These are phyloP conservation scores for Spirogloea muscicola DNA, from an alignment of 139 green algal genomes.

Conservation along the genomic window DNA sequence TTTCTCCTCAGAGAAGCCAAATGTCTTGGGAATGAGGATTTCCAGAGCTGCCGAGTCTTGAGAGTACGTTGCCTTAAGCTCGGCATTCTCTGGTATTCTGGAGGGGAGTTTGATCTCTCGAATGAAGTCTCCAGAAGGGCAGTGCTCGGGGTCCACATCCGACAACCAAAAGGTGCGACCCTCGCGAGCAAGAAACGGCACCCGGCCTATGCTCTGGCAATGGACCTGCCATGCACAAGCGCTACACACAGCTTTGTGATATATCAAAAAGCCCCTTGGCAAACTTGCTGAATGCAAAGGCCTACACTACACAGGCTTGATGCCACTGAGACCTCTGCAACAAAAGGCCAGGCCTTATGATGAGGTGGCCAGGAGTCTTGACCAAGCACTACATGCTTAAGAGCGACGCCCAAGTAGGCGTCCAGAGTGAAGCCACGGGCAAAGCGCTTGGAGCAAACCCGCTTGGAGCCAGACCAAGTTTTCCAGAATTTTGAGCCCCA, in stretches of 20 bases:
- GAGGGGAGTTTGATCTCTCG: constrained; percentile 32
- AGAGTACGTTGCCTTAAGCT: constrained; percentile 20
- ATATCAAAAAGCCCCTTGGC: background rate
- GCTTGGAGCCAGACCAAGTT: too few species aligned
- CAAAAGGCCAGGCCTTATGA: too few species aligned
- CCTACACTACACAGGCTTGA: too few species aligned
- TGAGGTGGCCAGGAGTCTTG: background rate
- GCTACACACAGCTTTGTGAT: constrained; percentile 4
- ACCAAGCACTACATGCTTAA: background rate
- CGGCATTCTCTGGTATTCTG: constrained; percentile 34
- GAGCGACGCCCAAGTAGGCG: background rate
- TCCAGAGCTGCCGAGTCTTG: constrained; percentile 16
- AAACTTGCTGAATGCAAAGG: too few species aligned
- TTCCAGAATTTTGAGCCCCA: background rate
- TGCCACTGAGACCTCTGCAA: too few species aligned
- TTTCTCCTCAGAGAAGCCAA: constrained; percentile 26
- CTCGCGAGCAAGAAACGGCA: constrained; percentile 7
- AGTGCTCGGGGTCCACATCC: constrained; percentile 28
- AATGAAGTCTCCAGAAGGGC: constrained; percentile 29
- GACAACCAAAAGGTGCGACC: constrained; percentile 28
- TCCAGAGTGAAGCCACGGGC: background rate
- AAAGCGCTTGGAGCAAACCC: background rate
- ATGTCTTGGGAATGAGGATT: constrained; percentile 38
- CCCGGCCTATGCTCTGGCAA: constrained; percentile 4
- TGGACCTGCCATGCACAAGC: constrained; percentile 10